Evolutionary conservation across 148 eudicot species (phyloP).

Genomic region (Rhododendron molle): DNA sequence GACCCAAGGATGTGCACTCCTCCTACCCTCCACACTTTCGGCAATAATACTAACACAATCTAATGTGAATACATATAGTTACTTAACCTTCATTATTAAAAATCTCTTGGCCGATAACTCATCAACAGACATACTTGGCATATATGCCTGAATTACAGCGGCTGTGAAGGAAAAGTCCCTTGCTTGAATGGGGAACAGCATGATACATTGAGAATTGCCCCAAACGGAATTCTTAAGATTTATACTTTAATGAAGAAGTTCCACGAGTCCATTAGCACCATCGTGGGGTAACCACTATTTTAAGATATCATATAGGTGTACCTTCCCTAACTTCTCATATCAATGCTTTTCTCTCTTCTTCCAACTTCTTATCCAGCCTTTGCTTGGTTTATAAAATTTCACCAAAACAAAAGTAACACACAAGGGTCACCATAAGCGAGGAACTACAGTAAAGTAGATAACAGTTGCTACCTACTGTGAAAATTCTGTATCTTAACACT

Average conservation of each 20-base stretch:
- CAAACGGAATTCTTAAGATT: background rate
- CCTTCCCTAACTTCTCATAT: background rate
- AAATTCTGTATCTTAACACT: background rate
- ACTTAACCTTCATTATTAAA: background rate
- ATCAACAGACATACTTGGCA: background rate
- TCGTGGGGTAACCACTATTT: background rate
- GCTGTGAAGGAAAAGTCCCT: background rate
- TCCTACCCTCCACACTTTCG: background rate
- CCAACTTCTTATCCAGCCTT: background rate
- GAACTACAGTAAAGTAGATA: conserved; percentile 4
- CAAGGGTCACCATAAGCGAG: background rate
- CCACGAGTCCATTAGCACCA: background rate
- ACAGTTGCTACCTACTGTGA: background rate
- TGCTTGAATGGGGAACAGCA: background rate
- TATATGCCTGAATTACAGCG: background rate
- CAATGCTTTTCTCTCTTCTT: background rate
- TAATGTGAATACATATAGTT: background rate
- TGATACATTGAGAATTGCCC: background rate
- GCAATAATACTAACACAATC: background rate
- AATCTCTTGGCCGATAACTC: background rate
- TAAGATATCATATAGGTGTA: background rate
- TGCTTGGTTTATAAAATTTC: background rate
- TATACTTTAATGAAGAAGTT: background rate
- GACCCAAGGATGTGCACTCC: background rate
- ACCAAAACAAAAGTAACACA: background rate